phyloP scores from a whole-genome alignment of 805 yeast genomes.

The Naumovozyma dairenensis region DNA sequence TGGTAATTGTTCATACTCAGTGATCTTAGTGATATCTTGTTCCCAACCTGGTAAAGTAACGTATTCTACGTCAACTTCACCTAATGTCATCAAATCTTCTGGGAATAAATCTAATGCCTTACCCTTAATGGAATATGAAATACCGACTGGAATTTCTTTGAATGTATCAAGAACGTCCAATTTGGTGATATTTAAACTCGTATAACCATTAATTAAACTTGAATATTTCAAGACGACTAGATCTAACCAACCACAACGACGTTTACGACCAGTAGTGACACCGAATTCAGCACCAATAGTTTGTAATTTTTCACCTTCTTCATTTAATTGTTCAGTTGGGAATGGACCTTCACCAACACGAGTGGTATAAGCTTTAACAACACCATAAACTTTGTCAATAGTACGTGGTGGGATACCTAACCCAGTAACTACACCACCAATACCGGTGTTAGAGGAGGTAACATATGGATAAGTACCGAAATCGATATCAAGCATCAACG shows the following conservation, averaged over 20 bases:
- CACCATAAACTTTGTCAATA: slow-evolving; percentile 80
- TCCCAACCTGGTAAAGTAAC: slow-evolving; percentile 94
- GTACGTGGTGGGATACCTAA: slow-evolving; percentile 89
- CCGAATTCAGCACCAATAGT: slow-evolving; percentile 91
- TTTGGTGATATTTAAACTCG: slow-evolving; percentile 87
- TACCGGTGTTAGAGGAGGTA: slow-evolving; percentile 90
- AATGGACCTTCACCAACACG: slow-evolving; percentile 99
- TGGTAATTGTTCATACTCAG: slow-evolving; percentile 70
- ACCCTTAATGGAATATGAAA: slow-evolving; percentile 74
- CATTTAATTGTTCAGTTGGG: slow-evolving; percentile 94
- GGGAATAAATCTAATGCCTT: slow-evolving; percentile 74
- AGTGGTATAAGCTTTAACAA: slow-evolving; percentile 96
- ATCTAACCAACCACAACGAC: slow-evolving; percentile 99
- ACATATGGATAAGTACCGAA: slow-evolving; percentile 98
- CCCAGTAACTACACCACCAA: slow-evolving; percentile 97
- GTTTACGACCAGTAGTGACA: slow-evolving; percentile 97
- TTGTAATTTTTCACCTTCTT: slow-evolving; percentile 78
- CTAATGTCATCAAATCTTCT: slow-evolving; percentile 75
- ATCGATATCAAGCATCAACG: slow-evolving; percentile 93
- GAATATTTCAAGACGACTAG: slow-evolving; percentile 90
- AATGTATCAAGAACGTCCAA: slow-evolving; percentile 89
- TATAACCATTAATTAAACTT: slow-evolving; percentile 87
- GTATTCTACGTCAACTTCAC: slow-evolving; percentile 86
- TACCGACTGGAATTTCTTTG: slow-evolving; percentile 80
- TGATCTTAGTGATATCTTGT: slow-evolving; percentile 63